Evolutionary conservation across 306 rosid genomes (phyloP).

Genomic region (Inga oerstediana): DNA sequence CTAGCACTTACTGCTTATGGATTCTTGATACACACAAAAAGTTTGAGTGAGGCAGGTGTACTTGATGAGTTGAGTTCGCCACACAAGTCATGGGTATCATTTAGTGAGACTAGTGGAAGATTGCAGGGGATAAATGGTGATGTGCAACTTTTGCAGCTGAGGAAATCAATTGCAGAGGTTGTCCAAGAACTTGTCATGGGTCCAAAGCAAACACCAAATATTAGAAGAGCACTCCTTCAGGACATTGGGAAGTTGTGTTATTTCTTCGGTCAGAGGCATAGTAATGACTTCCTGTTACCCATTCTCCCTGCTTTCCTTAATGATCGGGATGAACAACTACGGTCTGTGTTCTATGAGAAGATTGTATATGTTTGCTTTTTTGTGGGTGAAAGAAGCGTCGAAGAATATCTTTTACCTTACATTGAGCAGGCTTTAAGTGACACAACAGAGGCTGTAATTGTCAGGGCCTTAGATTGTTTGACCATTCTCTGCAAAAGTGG

Average conservation of each 20-base stretch:
- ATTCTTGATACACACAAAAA: slow-evolving; percentile 83
- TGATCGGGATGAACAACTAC: slow-evolving; percentile 90
- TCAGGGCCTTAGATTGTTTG: slow-evolving; percentile 86
- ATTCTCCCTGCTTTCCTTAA: slow-evolving; percentile 95
- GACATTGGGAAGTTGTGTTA: slow-evolving; percentile 88
- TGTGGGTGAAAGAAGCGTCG: slow-evolving; percentile 98
- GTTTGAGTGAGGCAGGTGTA: slow-evolving; percentile 97
- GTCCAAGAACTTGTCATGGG: slow-evolving; percentile 99
- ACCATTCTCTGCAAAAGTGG: slow-evolving; percentile 78
- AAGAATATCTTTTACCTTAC: slow-evolving; percentile 96
- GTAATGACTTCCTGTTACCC: slow-evolving; percentile 93
- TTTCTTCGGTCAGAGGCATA: slow-evolving; percentile 97
- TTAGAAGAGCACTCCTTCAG: slow-evolving; percentile 95
- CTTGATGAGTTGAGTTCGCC: slow-evolving; percentile 78
- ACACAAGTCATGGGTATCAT: slow-evolving; percentile 57
- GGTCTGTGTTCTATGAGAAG: slow-evolving; percentile 89
- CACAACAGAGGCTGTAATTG: slow-evolving; percentile 78
- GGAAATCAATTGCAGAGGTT: slow-evolving; percentile 96
- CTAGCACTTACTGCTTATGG: slow-evolving; percentile 93
- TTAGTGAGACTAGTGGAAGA: slow-evolving; percentile 68
- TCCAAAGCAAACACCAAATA: slow-evolving; percentile 98
- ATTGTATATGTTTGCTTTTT: slow-evolving; percentile 95
- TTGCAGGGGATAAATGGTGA: slow-evolving; percentile 63
- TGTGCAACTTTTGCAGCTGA: slow-evolving; percentile 73
- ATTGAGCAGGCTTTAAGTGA: slow-evolving; percentile 96